Base-by-base conservation (phyloP, 2,329 filamentous ascomycete genomes). In the Fusarium miscanthi region DNA sequence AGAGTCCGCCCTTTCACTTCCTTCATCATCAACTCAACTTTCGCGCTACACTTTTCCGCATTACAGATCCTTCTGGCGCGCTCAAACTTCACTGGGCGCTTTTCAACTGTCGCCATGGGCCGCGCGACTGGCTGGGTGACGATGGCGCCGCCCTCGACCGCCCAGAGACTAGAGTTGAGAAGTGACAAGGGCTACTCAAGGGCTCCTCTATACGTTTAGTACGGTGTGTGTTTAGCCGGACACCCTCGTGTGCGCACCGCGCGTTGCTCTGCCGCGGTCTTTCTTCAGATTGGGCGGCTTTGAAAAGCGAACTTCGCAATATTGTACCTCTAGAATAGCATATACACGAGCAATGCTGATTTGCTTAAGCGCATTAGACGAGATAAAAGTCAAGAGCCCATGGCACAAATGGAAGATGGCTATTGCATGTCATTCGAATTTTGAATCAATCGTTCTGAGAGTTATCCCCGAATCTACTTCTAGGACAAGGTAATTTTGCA, bases 41-140 rank as follows among this genome's bases (percentile, higher is more conserved):
- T 65, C 30, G 38, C 30, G 21, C 48, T 65, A 19, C 49, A 23
- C 54, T 46, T 63, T 43, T 57, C 57, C 49, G 41, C 45, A 63
- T 67, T 73, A 62, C 60, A 67, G 60, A 59, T 70, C 49, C 30
- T 46, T 60, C 66, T 71, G 70, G 45, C 70, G 70, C 70, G 58
- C 43, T 52, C 62, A 46, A 67, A 59, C 38, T 67, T 73, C 35
- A 59, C 70, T 51, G 61, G 69, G 60, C 61, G 70, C 53, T 62
- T 61, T 73, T 53, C 65, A 33, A 57, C 51, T 73, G 41, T 63
- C 59, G 49, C 66, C 46, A 62, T 53, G 41, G 59, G 66, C 59
- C 57, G 70, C 66, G 54, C 66, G 62, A 70, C 69, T 72, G 67
- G 69, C 62, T 66, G 43, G 57, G 60, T 38, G 70, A 67, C 61